These are phyloP conservation scores for Coemansia sp. DNA, from an alignment of 192 early-diverging fungal genomes.

Conservation along the genomic window DNA sequence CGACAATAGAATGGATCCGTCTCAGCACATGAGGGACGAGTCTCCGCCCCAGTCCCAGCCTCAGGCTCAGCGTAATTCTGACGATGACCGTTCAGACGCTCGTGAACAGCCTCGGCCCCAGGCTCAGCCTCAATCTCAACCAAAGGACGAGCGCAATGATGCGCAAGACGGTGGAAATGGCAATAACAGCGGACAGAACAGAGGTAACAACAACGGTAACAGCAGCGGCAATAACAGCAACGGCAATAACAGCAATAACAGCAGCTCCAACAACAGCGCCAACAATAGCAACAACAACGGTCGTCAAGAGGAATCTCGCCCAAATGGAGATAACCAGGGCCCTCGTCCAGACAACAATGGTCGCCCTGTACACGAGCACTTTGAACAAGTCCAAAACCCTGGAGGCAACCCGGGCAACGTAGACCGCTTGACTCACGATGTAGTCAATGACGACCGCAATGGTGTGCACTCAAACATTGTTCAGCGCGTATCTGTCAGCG, in stretches of 20 bases:
- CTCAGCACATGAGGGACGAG: conserved; percentile 9
- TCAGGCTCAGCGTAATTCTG: not conserved
- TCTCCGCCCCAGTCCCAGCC: not conserved
- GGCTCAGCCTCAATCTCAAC: conserved; percentile 8
- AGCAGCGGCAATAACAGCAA: too few species aligned
- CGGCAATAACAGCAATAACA: too few species aligned
- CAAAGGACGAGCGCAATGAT: not conserved
- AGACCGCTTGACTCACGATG: conserved; percentile 26
- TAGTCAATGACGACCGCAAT: conserved; percentile 41
- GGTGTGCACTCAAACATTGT: conserved; percentile 40
- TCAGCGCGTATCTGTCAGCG: conserved; percentile 33
- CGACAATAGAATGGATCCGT: conserved; percentile 1
- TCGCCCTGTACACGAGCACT: conserved; percentile 26
- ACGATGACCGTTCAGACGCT: not conserved
- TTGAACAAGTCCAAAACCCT: conserved; percentile 43
- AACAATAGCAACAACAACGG: not conserved
- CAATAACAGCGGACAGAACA: not conserved
- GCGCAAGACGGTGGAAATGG: not conserved
- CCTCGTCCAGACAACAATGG: conserved; percentile 3
- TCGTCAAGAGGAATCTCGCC: conserved; percentile 13
- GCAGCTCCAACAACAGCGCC: too few species aligned
- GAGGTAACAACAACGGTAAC: too few species aligned
- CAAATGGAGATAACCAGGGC: not conserved
- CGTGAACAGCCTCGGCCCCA: conserved; percentile 14
- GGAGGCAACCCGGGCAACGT: conserved; percentile 46